Evolutionary conservation across 179 eudicot genomes (phyloP).

Genomic region (Beta corolliflora): DNA sequence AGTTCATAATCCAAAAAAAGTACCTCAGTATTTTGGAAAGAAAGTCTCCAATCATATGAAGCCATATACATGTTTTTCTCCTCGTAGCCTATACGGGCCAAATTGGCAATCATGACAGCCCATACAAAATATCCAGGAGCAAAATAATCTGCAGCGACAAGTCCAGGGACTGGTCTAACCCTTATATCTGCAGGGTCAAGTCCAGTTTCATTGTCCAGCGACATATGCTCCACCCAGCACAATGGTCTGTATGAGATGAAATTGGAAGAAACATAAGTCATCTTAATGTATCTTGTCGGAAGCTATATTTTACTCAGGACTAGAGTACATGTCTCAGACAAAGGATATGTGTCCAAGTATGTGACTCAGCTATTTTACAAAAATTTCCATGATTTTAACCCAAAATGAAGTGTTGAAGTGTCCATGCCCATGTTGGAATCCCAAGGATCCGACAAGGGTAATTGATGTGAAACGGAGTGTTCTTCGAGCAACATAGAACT

Average conservation of each 20-base stretch:
- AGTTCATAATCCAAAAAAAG: background rate
- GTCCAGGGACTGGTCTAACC: constrained; percentile 89
- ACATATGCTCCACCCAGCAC: constrained; percentile 98
- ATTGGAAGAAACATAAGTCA: constrained; percentile 3
- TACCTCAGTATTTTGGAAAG: constrained; percentile 97
- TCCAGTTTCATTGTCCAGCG: constrained; percentile 95
- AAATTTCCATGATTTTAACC: no score
- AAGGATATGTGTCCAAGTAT: no score
- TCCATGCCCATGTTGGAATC: no score
- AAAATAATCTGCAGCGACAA: constrained; percentile 98
- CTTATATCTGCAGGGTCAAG: constrained; percentile 84
- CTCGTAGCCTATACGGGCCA: constrained; percentile 95
- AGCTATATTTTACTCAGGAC: background rate
- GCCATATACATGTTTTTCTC: constrained; percentile 99
- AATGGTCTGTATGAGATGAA: constrained; percentile 57
- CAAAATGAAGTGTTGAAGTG: no score
- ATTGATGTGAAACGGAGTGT: no score
- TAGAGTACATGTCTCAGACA: no score
- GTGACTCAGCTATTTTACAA: no score
- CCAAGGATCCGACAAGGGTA: no score
- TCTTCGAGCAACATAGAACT: no score
- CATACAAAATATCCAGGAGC: constrained; percentile 97
- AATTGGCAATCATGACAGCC: constrained; percentile 95
- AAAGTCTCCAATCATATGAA: constrained; percentile 94
- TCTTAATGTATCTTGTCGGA: background rate